Evolutionary conservation across 129 eudicot genomes (phyloP), one percentile per base, ranked within the genome.

Genomic region (Pittosporum tobira): DNA sequence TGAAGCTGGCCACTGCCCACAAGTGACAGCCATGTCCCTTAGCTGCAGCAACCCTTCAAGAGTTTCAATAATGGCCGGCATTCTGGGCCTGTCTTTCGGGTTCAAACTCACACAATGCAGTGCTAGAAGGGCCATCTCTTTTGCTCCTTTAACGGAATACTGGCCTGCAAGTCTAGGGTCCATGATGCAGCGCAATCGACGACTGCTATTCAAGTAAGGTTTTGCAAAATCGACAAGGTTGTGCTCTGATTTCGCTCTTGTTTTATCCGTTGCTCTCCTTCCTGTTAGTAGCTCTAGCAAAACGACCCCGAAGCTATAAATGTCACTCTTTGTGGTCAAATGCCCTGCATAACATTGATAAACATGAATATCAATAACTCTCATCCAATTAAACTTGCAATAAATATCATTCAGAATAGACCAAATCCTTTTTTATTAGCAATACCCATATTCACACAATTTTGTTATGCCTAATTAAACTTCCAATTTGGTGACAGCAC

Each of bases 221-320:
- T 59, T 78, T 10, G 84, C 62, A 96, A 94, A 93, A 19, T 93
- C 94, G 1, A 87, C 99, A 4, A 93, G 78, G 74, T 78, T 79
- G 58, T 79, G 94, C 55, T 93, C 94, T 4, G 53, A 70, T 40
- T 87, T 81, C 3, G 84, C 79, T 59, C 99, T 74, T 2, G 65
- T 60, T 61, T 77, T 84, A 61, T 93, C 96, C 94, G 87, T 73
- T 45, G 86, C 95, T 56, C 96, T 76, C 57, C 95, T 79, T 4
- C 99, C 99, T 0, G 99, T 87, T 29, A 87, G 57, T 24, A 93
- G 81, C 47, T 93, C 99, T 27, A 87, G 69, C 25, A 93, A 67
- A 11, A 93, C 99, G 3, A 93, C 96, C 18, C 99, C 99, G 27
- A 83, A 93, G 44, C 96, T 87, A 62, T 93, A 93, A 40, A 93